phyloP scores from a whole-genome alignment of 208 protist species.

The Leishmania lainsoni region DNA sequence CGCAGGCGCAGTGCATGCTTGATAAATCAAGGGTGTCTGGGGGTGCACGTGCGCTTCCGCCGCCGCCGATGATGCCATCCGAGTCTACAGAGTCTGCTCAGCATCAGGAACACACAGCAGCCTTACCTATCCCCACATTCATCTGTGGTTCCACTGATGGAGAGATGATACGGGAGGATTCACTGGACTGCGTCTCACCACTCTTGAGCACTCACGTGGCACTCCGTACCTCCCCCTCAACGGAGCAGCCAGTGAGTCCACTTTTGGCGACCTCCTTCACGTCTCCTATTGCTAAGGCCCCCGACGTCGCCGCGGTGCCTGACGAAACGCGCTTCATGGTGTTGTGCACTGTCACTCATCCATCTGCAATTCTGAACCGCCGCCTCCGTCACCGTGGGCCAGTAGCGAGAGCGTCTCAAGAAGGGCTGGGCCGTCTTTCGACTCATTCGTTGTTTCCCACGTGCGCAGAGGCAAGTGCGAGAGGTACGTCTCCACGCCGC shows the following conservation, averaged over 20 bases:
- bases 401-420: not conserved
- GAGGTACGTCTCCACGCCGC: not conserved
- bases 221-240: not conserved
- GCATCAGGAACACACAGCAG: not conserved
- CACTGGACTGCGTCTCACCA: conserved; percentile 18
- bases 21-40: not conserved
- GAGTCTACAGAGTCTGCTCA: not conserved
- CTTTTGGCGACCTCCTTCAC: not conserved
- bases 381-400: conserved; percentile 15
- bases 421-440: not conserved
- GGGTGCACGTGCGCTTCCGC: not conserved
- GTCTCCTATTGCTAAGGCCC: no score
- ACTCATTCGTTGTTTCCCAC: not conserved
- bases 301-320: not conserved
- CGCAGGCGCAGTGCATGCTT: conserved; percentile 37
- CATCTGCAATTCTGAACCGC: not conserved
- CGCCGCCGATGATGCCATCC: conserved; percentile 4
- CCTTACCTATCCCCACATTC: not conserved
- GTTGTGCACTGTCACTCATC: conserved; percentile 16
- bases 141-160: not conserved
- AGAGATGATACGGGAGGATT: not conserved
- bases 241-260: not conserved
- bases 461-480: not conserved
- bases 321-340: conserved; percentile 29
- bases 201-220: not conserved